These are phyloP conservation scores for Yarrowia sp. DNA, from an alignment of 805 yeast species.

Conservation along the genomic window DNA sequence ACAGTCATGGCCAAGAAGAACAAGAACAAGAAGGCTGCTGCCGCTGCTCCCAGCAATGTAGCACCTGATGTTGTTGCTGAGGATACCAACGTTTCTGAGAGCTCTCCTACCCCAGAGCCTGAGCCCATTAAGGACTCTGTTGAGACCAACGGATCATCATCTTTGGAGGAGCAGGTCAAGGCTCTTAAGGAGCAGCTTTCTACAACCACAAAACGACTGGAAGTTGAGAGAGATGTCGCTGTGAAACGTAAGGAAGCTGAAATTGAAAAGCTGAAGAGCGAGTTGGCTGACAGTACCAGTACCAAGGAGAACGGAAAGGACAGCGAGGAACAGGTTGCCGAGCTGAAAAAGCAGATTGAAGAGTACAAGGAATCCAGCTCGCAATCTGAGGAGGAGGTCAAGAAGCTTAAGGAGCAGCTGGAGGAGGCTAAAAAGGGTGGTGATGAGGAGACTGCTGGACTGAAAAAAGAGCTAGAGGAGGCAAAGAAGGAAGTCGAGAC, in stretches of 20 bases:
- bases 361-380: neutral
- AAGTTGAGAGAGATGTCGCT: conserved; percentile 5
- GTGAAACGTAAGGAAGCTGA: neutral
- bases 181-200: neutral
- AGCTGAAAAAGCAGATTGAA: neutral
- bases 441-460: neutral
- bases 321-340: neutral
- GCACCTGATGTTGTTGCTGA: conserved; percentile 60
- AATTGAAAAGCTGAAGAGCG: neutral
- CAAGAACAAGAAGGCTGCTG: conserved; percentile 18
- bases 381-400: neutral
- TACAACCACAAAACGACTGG: neutral
- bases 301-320: neutral
- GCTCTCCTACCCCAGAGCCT: neutral
- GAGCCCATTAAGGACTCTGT: neutral
- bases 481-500: neutral
- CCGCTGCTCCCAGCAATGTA: conserved; percentile 31
- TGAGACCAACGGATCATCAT: neutral
- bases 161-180: neutral
- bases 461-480: neutral
- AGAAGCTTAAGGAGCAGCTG: neutral
- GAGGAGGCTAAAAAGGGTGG: neutral
- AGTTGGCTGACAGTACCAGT: neutral
- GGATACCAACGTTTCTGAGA: neutral
- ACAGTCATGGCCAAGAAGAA: conserved; percentile 24